Evolutionary conservation across 2,329 filamentous ascomycete genomes (phyloP).

Genomic region (Colletotrichum cereale): DNA sequence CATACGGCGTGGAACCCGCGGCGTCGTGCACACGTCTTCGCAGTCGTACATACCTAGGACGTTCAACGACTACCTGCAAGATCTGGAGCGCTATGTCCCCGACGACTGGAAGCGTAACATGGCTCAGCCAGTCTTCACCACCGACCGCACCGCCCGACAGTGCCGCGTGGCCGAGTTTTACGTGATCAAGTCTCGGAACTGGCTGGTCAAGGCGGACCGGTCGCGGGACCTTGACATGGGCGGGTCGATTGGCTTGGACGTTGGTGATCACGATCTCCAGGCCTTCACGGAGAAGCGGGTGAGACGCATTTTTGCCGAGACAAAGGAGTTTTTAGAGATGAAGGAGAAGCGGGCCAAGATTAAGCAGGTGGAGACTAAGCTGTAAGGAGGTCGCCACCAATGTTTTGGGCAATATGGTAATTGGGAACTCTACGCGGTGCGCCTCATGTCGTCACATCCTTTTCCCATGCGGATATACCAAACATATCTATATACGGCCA

Average conservation of each 20-base stretch:
- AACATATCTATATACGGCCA: accelerated
- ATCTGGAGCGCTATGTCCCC: background rate
- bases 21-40: background rate
- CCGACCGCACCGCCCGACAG: background rate
- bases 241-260: background rate
- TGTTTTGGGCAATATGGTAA: too few relatives aligned
- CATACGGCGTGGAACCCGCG: background rate
- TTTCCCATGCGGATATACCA: background rate
- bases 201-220: background rate
- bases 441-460: background rate
- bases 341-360: background rate
- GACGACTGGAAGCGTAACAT: background rate
- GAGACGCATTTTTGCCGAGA: background rate
- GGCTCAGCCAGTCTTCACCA: background rate
- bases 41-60: background rate
- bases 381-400: background rate
- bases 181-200: background rate
- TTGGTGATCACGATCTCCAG: background rate
- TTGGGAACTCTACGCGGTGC: background rate
- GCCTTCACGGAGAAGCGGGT: background rate
- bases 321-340: background rate
- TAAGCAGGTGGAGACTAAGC: background rate
- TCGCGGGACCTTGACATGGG: background rate
- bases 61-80: background rate
- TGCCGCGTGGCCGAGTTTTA: background rate